Evolutionary conservation across 2,329 filamentous ascomycete genomes (phyloP).

Genomic region (Bipolaris sorokiniana): DNA sequence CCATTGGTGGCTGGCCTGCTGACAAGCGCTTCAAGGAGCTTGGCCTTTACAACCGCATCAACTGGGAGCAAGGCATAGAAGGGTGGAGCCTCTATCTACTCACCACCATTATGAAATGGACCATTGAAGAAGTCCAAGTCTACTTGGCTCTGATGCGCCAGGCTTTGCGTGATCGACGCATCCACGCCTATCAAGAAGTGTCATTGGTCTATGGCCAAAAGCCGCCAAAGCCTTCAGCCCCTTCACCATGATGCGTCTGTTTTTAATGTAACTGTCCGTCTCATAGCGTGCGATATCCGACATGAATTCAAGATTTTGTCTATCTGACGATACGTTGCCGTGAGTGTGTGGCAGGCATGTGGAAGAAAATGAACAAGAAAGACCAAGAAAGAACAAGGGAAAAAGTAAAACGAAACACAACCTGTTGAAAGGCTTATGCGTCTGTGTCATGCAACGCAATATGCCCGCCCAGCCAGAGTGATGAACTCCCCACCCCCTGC

Average conservation of each 20-base stretch:
- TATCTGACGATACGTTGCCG: not conserved
- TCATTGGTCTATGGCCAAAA: slow-evolving; percentile 30
- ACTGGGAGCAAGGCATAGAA: slow-evolving; percentile 39
- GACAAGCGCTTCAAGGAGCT: slow-evolving; percentile 59
- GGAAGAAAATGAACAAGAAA: not conserved
- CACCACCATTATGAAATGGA: slow-evolving; percentile 45
- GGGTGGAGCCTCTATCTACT: slow-evolving; percentile 35
- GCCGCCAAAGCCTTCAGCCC: slow-evolving; percentile 8
- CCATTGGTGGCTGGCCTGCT: slow-evolving; percentile 32
- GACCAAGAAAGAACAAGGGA: not conserved
- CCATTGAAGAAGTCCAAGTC: slow-evolving; percentile 52
- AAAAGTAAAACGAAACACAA: not conserved
- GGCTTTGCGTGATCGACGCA: slow-evolving; percentile 33
- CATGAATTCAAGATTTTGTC: not conserved
- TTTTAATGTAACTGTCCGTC: not conserved
- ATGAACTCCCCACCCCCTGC: slow-evolving; percentile 34
- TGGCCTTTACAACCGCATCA: slow-evolving; percentile 45
- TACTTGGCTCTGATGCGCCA: slow-evolving; percentile 41
- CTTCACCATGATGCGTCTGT: not conserved
- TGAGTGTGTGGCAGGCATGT: not conserved
- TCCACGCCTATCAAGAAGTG: slow-evolving; percentile 40
- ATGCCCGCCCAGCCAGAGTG: slow-evolving; percentile 29
- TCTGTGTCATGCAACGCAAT: slow-evolving; percentile 3
- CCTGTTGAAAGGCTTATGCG: slow-evolving; percentile 9
- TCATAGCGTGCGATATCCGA: not conserved